phyloP scores from a whole-genome alignment of 257 asterid species.

The Solanum neorickii region DNA sequence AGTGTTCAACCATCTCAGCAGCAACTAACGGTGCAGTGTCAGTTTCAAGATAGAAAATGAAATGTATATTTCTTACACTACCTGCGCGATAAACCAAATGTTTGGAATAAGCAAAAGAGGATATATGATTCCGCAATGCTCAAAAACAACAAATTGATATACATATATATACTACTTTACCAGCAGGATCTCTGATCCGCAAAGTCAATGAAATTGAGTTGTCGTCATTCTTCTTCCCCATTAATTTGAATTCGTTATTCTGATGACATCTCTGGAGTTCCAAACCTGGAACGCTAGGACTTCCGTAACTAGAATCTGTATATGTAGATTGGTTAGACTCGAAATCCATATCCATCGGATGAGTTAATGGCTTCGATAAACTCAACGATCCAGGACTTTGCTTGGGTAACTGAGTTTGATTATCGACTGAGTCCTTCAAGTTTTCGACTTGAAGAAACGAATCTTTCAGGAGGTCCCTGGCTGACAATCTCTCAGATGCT shows the following conservation, averaged over 20 bases:
- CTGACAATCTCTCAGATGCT: slow-evolving; percentile 32
- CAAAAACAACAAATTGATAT: neutral
- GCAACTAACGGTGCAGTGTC: slow-evolving; percentile 69
- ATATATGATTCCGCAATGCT: neutral
- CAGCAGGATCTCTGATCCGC: slow-evolving; percentile 37
- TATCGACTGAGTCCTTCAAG: slow-evolving; percentile 10
- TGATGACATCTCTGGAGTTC: slow-evolving; percentile 41
- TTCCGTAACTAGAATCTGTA: slow-evolving; percentile 31
- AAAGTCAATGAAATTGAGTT: slow-evolving; percentile 39
- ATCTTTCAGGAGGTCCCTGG: slow-evolving; percentile 31
- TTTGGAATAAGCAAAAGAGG: neutral
- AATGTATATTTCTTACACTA: slow-evolving; percentile 40
- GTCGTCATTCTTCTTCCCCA: slow-evolving; percentile 46
- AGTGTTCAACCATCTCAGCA: slow-evolving; percentile 76
- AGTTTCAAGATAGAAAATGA: slow-evolving; percentile 40
- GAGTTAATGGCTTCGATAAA: slow-evolving; percentile 18
- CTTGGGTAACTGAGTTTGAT: slow-evolving; percentile 14
- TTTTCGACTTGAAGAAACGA: slow-evolving; percentile 26
- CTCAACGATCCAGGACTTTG: slow-evolving; percentile 25
- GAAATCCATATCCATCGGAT: slow-evolving; percentile 52
- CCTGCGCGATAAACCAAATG: slow-evolving; percentile 25
- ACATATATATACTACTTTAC: slow-evolving; percentile 12
- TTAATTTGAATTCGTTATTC: slow-evolving; percentile 42
- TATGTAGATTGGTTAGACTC: slow-evolving; percentile 29
- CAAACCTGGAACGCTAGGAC: slow-evolving; percentile 17